A percentile compares a stretch with the other conserved stretches of the same genome.
phyloP scores from a whole-genome alignment of 1,284 basidiomycete species.

The Tylopilus microsporus region DNA sequence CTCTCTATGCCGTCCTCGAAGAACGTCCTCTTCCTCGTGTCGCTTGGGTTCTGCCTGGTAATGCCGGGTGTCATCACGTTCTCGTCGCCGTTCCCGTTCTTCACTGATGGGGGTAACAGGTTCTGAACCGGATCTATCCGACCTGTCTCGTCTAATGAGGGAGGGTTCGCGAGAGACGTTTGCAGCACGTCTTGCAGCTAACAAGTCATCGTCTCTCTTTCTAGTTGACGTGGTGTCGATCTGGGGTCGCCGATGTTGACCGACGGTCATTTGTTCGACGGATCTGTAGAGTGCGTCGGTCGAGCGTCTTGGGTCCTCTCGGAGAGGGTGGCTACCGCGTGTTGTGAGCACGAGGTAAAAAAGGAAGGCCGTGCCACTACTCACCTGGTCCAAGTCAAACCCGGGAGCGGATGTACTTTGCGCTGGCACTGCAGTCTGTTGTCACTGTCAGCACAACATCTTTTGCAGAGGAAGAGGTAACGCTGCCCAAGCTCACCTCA shows the following conservation, averaged over 20 bases:
- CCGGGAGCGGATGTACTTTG: too few relatives aligned
- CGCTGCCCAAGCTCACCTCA: too few relatives aligned
- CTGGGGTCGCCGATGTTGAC: constrained; percentile 21
- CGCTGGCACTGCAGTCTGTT: too few relatives aligned
- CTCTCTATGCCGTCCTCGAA: constrained; percentile 35
- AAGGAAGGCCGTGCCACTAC: too few relatives aligned
- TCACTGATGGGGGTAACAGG: constrained; percentile 28
- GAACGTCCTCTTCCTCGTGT: constrained; percentile 32
- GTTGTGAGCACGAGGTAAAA: too few relatives aligned
- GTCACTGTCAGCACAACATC: too few relatives aligned
- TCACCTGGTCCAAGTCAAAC: too few relatives aligned
- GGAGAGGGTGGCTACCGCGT: too few relatives aligned
- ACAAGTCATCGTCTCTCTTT: constrained; percentile 26
- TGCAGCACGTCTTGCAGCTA: constrained; percentile 25
- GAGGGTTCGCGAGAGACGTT: background rate
- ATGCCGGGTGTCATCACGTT: constrained; percentile 18
- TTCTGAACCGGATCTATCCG: constrained; percentile 25
- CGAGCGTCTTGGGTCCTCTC: constrained; percentile 18
- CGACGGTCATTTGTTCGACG: constrained; percentile 17
- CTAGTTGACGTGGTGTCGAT: constrained; percentile 24
- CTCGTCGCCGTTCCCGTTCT: constrained; percentile 27
- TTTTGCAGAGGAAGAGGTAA: too few relatives aligned
- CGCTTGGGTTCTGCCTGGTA: constrained; percentile 25
- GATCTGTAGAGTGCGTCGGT: constrained; percentile 22
- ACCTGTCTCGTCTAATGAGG: constrained; percentile 25